phyloP scores from a whole-genome alignment of 371 early-diverging fungal genomes.

The Mortierella sp. region DNA sequence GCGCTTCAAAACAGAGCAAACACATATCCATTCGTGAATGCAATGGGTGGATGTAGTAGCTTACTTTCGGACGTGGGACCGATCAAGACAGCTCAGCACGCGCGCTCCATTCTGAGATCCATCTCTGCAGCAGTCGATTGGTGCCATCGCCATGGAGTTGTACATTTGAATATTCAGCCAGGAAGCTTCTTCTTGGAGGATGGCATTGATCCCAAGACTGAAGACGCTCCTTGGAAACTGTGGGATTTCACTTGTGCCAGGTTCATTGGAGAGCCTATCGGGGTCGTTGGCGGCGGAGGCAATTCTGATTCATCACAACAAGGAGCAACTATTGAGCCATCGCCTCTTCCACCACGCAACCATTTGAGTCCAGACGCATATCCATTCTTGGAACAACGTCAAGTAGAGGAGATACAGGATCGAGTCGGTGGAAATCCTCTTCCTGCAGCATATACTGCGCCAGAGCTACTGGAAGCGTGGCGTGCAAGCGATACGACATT shows the following conservation, averaged over 20 bases:
- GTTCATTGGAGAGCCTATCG: slow-evolving; percentile 53
- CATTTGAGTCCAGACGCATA: slow-evolving; percentile 24
- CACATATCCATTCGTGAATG: slow-evolving; percentile 50
- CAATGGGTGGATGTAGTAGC: slow-evolving; percentile 46
- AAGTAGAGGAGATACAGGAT: slow-evolving; percentile 30
- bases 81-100: slow-evolving; percentile 40
- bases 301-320: neutral
- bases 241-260: slow-evolving; percentile 57
- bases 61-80: slow-evolving; percentile 39
- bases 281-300: slow-evolving; percentile 24
- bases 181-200: slow-evolving; percentile 55
- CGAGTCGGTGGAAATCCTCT: slow-evolving; percentile 49
- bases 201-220: slow-evolving; percentile 37
- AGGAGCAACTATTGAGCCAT: neutral
- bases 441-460: slow-evolving; percentile 48
- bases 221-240: slow-evolving; percentile 55
- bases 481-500: slow-evolving; percentile 38
- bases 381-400: slow-evolving; percentile 39
- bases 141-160: slow-evolving; percentile 54
- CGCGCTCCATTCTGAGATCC: slow-evolving; percentile 38
- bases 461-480: slow-evolving; percentile 54
- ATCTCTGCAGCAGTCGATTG: slow-evolving; percentile 52
- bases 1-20: slow-evolving; percentile 42
- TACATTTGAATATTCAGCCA: slow-evolving; percentile 53
- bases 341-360: slow-evolving; percentile 25